Evolutionary conservation across 352 stramenopile genomes (phyloP).

Genomic region (Thraustochytrium sp.): DNA sequence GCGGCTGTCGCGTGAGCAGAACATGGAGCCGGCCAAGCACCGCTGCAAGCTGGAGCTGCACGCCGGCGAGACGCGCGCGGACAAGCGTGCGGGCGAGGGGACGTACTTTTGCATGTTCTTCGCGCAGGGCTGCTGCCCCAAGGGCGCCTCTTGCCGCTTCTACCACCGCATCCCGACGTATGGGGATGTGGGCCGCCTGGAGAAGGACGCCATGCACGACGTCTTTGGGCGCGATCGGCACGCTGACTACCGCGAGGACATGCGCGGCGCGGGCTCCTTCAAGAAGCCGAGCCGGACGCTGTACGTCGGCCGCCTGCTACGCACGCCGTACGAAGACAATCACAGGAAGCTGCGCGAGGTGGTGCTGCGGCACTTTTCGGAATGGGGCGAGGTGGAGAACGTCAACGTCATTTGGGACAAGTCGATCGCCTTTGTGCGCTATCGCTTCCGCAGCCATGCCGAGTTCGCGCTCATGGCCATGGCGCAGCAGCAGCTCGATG

Average conservation of each 20-base stretch:
- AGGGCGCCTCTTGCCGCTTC: conserved; percentile 75
- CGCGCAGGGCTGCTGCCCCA: conserved; percentile 76
- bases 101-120: conserved; percentile 85
- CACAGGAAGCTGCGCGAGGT: conserved; percentile 60
- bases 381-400: conserved; percentile 86
- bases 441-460: conserved; percentile 55
- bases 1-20: conserved; percentile 65
- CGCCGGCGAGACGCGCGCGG: conserved; percentile 80
- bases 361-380: conserved; percentile 76
- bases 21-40: conserved; percentile 72
- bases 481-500: conserved; percentile 74
- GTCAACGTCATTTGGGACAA: conserved; percentile 86
- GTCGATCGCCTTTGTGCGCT: conserved; percentile 78
- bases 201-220: conserved; percentile 65
- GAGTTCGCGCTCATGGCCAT: conserved; percentile 71
- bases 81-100: conserved; percentile 68
- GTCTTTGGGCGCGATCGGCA: conserved; percentile 83
- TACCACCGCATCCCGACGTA: conserved; percentile 73
- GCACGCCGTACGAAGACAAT: conserved; percentile 51
- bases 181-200: conserved; percentile 47
- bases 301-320: conserved; percentile 77
- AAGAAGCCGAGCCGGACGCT: conserved; percentile 79
- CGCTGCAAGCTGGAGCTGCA: conserved; percentile 73
- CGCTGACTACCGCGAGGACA: conserved; percentile 80
- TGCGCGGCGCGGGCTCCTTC: conserved; percentile 82